Evolutionary conservation across 1,284 basidiomycete species (phyloP).

Genomic region (Amylostereum areolatum): DNA sequence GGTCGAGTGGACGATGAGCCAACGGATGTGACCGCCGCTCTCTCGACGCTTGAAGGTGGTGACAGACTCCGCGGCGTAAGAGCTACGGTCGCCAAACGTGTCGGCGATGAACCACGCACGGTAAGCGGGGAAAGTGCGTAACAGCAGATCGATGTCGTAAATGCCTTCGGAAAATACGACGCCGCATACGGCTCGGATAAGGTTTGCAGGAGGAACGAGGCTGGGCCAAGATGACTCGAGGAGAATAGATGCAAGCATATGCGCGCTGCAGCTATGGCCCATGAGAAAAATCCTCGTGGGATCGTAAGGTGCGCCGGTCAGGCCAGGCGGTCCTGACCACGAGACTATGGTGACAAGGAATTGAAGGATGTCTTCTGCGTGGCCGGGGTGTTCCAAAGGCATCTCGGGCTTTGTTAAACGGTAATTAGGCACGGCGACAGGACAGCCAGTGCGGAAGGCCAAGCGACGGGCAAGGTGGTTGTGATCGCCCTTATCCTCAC

Average conservation of each 20-base stretch:
- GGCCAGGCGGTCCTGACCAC: slow-evolving; percentile 31
- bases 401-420: slow-evolving; percentile 49
- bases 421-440: slow-evolving; percentile 72
- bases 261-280: slow-evolving; percentile 76
- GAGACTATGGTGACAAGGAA: slow-evolving; percentile 52
- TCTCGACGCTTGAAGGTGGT: slow-evolving; percentile 32
- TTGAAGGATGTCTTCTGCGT: slow-evolving; percentile 55
- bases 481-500: slow-evolving; percentile 67
- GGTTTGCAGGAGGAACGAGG: slow-evolving; percentile 38
- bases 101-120: slow-evolving; percentile 58
- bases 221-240: slow-evolving; percentile 45
- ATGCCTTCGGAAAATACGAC: slow-evolving; percentile 68
- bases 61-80: slow-evolving; percentile 47
- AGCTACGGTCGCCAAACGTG: slow-evolving; percentile 45
- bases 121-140: slow-evolving; percentile 58
- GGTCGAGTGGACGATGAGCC: slow-evolving; percentile 69
- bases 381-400: slow-evolving; percentile 57
- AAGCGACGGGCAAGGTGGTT: slow-evolving; percentile 46
- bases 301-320: slow-evolving; percentile 28
- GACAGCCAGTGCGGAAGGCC: slow-evolving; percentile 37
- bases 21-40: slow-evolving; percentile 35
- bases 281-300: slow-evolving; percentile 46
- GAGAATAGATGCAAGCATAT: slow-evolving; percentile 70
- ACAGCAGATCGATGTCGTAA: slow-evolving; percentile 63
- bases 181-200: slow-evolving; percentile 45